Conservation (phyloP, 164 flowering plant genomes). For the Taxillus chinensis region DNA sequence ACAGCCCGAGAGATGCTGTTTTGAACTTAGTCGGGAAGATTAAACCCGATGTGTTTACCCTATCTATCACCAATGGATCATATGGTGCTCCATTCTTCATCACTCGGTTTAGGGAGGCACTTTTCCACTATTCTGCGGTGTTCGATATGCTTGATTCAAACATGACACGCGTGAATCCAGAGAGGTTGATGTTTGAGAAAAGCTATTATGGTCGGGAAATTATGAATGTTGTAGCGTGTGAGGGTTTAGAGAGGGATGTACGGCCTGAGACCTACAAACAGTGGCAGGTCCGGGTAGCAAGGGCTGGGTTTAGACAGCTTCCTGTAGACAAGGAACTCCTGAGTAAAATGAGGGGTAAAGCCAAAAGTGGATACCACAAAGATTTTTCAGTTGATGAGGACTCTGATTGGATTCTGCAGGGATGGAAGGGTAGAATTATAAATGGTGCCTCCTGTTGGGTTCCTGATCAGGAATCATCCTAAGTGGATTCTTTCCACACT, state of each 20-base stretch:
- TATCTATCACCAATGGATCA: slow-evolving; percentile 14
- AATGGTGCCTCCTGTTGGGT: slow-evolving; percentile 18
- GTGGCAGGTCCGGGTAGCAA: slow-evolving; percentile 17
- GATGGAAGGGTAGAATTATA: slow-evolving; percentile 20
- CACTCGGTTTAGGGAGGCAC: slow-evolving; percentile 26
- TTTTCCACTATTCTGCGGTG: slow-evolving; percentile 19
- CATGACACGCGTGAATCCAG: slow-evolving; percentile 9
- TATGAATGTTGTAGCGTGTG: slow-evolving; percentile 21
- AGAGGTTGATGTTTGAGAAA: slow-evolving; percentile 15
- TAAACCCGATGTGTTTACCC: slow-evolving; percentile 19
- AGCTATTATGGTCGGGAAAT: slow-evolving; percentile 15
- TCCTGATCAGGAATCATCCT: neutral
- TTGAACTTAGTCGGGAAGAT: slow-evolving; percentile 14
- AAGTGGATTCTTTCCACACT: neutral
- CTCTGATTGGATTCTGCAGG: slow-evolving; percentile 19
- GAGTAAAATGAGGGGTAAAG: slow-evolving; percentile 9
- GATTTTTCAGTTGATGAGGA: slow-evolving; percentile 19
- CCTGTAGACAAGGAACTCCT: slow-evolving; percentile 11
- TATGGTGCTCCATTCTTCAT: slow-evolving; percentile 21
- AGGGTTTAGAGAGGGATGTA: slow-evolving; percentile 17
- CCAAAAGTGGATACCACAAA: slow-evolving; percentile 6
- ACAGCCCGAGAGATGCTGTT: slow-evolving; percentile 21
- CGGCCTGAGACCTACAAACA: slow-evolving; percentile 10
- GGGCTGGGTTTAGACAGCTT: slow-evolving; percentile 20
- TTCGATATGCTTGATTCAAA: slow-evolving; percentile 21